phyloP scores from a whole-genome alignment of 345 rosid species.

The Conringia planisiliqua region DNA sequence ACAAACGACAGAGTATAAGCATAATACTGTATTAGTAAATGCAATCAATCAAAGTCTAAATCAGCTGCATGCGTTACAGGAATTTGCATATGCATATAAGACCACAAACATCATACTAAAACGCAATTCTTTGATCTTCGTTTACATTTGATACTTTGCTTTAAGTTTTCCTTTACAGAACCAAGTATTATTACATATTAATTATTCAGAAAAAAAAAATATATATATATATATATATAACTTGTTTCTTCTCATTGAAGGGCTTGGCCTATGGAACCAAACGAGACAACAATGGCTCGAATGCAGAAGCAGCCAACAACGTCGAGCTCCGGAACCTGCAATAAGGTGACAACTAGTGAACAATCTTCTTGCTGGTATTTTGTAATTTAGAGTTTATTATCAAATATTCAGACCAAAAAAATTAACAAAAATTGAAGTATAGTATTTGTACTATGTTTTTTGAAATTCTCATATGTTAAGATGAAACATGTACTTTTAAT shows the following conservation, averaged over 20 bases:
- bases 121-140: not conserved
- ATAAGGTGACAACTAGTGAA: conserved; percentile 22
- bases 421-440: not conserved
- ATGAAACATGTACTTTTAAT: not conserved
- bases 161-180: not conserved
- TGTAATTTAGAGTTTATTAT: not conserved
- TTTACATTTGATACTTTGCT: not conserved
- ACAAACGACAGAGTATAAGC: not conserved
- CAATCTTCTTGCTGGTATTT: not conserved
- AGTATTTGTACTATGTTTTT: not conserved
- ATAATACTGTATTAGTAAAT: not conserved
- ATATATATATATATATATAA: not conserved
- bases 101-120: not conserved
- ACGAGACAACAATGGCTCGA: conserved; percentile 27
- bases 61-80: not conserved
- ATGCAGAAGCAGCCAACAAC: conserved; percentile 6
- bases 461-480: not conserved
- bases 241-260: conserved; percentile 2
- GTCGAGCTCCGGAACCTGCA: not conserved
- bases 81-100: not conserved
- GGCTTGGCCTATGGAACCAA: conserved; percentile 24
- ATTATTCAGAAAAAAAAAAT: not conserved
- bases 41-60: not conserved
- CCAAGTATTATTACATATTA: not conserved
- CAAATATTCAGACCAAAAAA: not conserved